Base-by-base conservation (phyloP, 2,329 filamentous ascomycete species). In the Scolecobasidium constrictum region DNA sequence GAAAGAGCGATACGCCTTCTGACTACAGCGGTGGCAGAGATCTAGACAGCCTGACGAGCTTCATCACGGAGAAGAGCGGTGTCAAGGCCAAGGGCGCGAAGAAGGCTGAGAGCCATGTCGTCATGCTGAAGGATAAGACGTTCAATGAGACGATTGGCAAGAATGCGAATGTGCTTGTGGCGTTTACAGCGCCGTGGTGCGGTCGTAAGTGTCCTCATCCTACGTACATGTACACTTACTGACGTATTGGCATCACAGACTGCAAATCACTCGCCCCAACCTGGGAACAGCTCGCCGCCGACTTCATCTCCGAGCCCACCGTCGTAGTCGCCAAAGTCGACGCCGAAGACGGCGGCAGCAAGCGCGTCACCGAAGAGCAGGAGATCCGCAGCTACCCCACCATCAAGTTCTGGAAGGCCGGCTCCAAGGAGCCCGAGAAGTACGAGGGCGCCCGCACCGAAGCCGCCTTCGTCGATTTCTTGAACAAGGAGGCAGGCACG, bases 151-250 rank as follows among this genome's bases (percentile, higher is more conserved):
- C 75, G 46, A 71, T 95, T 67, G 90, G 90, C 49, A 72, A 78
- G 40, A 85, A 94, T 49, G 87, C 94, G 75, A 73, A 93, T 64
- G 86, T 94, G 16, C 65, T 98, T 43, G 88, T 98, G 60, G 88
- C 93, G 36, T 98, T 98, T 65, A 98, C 93, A 53, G 90, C 92
- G 42, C 88, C 92, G 42, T 96, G 90, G 92, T 98, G 92, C 66
- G 90, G 90, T 63, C 90, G 92, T 96, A 77, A 67, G 87, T 83
- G 52, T 52, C n/a, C n/a, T 47, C n/a, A 38, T 46, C 23, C n/a
- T 33, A 21, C 41, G 48, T 50, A 46, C 16, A 17, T 35, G 7
- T 45, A 21, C 28, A n/a, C n/a, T n/a, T n/a, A n/a, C n/a, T n/a
- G n/a, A n/a, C n/a, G n/a, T n/a, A n/a, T n/a, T n/a, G n/a, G n/a